Percentiles rank a stretch among this genome's conserved stretches.
These are phyloP conservation scores for Cornus kousa DNA, from an alignment of 148 eudicot genomes.

Conservation along the genomic window DNA sequence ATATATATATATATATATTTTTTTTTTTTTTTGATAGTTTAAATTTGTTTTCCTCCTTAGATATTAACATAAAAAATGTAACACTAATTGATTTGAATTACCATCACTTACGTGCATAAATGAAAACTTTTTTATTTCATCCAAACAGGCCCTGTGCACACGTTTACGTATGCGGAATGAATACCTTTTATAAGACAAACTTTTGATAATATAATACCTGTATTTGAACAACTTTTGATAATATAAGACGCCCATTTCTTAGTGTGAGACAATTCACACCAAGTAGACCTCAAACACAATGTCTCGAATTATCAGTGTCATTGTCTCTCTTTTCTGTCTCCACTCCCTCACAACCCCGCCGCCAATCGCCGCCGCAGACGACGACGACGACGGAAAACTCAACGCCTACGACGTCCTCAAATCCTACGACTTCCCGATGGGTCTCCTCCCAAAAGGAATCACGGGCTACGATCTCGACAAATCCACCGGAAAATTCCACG, in stretches of 20 bases:
- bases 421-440: constrained; percentile 41
- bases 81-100: too few relatives aligned
- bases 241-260: background rate
- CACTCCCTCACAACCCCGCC: background rate
- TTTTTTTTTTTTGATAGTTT: too few relatives aligned
- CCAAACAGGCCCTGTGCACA: too few relatives aligned
- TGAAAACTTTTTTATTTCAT: too few relatives aligned
- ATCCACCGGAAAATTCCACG: constrained; percentile 36
- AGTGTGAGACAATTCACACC: background rate
- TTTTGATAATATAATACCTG: background rate
- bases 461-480: constrained; percentile 37
- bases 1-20: too few relatives aligned
- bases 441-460: constrained; percentile 46
- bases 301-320: background rate
- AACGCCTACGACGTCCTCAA: constrained; percentile 37
- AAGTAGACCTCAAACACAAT: background rate
- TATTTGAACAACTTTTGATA: background rate
- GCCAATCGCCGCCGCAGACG: background rate
- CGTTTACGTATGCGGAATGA: too few relatives aligned
- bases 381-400: background rate
- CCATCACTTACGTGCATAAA: too few relatives aligned
- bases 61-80: too few relatives aligned
- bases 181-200: too few relatives aligned
- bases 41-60: too few relatives aligned
- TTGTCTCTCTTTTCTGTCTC: background rate